These are phyloP conservation scores for Ophiobolus disseminans DNA, from an alignment of 2,329 filamentous ascomycete species.

Conservation along the genomic window DNA sequence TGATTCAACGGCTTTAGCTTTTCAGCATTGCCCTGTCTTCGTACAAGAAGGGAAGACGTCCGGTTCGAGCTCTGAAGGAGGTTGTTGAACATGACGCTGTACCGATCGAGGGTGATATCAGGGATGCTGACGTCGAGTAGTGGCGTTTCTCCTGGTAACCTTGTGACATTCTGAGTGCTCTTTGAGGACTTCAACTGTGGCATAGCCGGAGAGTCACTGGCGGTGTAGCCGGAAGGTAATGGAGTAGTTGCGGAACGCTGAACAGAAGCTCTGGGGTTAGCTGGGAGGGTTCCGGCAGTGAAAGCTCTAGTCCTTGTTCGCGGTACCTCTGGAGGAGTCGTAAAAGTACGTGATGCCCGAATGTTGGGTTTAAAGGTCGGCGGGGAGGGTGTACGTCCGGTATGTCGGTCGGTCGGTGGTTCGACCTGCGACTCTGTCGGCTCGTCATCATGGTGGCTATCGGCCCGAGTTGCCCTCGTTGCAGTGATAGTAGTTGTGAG, in stretches of 20 bases:
- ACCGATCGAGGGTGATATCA: slow-evolving; percentile 80
- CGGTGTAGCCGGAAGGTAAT: slow-evolving; percentile 19
- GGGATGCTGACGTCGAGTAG: slow-evolving; percentile 80
- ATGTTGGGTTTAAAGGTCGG: slow-evolving; percentile 40
- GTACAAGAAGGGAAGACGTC: slow-evolving; percentile 39
- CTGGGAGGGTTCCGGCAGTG: slow-evolving; percentile 23
- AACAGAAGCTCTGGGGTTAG: slow-evolving; percentile 18
- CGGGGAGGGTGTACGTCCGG: slow-evolving; percentile 28
- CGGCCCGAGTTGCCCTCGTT: slow-evolving; percentile 28
- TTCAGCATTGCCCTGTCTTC: slow-evolving; percentile 46
- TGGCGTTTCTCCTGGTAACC: slow-evolving; percentile 27
- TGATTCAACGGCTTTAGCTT: slow-evolving; percentile 43
- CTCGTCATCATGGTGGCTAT: slow-evolving; percentile 43
- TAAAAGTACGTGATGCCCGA: slow-evolving; percentile 36
- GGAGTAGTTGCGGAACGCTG: slow-evolving; percentile 26
- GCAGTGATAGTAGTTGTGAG: slow-evolving; percentile 32
- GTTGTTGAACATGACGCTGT: slow-evolving; percentile 90
- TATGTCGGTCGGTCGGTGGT: slow-evolving; percentile 24
- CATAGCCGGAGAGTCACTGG: slow-evolving; percentile 12
- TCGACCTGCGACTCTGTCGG: slow-evolving; percentile 22
- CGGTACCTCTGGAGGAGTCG: slow-evolving; percentile 12
- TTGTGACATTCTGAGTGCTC: slow-evolving; percentile 12
- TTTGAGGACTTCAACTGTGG: slow-evolving; percentile 28
- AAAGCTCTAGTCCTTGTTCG: slow-evolving; percentile 25
- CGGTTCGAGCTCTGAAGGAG: slow-evolving; percentile 62